These are phyloP conservation scores for Aureobasidium lini DNA, from an alignment of 2,329 filamentous ascomycete species.

Conservation along the genomic window DNA sequence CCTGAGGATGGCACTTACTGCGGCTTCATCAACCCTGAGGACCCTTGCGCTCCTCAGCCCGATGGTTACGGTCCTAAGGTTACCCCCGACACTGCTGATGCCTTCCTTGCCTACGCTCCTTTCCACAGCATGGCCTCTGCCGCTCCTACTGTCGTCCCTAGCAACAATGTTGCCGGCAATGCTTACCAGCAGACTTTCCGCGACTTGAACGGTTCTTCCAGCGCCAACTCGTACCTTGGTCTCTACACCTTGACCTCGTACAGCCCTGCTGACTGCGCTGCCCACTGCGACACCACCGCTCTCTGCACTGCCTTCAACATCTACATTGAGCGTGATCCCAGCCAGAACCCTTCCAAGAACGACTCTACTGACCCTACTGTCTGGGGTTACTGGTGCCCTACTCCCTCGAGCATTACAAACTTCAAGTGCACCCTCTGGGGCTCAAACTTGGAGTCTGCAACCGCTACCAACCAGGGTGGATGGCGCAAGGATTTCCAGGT, in stretches of 20 bases:
- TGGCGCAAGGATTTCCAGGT: conserved; percentile 17
- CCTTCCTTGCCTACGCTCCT: conserved; percentile 21
- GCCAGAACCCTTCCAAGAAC: conserved; percentile 18
- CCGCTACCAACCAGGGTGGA: conserved; percentile 16
- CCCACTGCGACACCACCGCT: conserved; percentile 18
- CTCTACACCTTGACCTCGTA: conserved; percentile 19
- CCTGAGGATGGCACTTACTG: conserved; percentile 29
- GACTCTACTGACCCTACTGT: conserved; percentile 16
- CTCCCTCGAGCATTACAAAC: conserved; percentile 24
- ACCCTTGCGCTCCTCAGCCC: conserved; percentile 22
- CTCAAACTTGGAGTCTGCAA: too few species aligned
- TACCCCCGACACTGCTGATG: conserved; percentile 21
- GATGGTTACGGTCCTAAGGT: conserved; percentile 21
- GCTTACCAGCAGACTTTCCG: conserved; percentile 20
- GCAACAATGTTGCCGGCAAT: conserved; percentile 13
- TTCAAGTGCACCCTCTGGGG: conserved; percentile 28
- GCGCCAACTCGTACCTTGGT: conserved; percentile 20
- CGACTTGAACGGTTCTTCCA: conserved; percentile 18
- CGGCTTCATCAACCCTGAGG: conserved; percentile 31
- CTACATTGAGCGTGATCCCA: conserved; percentile 20
- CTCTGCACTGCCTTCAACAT: conserved; percentile 20
- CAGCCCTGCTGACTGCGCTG: conserved; percentile 17
- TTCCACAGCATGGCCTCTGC: conserved; percentile 20
- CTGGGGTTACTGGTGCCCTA: conserved; percentile 21
- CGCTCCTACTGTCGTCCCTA: conserved; percentile 19